Percentiles rank a stretch among this genome's conserved stretches.
Conservation (phyloP, 306 rosid species). For the Aeschynomene evenia region DNA sequence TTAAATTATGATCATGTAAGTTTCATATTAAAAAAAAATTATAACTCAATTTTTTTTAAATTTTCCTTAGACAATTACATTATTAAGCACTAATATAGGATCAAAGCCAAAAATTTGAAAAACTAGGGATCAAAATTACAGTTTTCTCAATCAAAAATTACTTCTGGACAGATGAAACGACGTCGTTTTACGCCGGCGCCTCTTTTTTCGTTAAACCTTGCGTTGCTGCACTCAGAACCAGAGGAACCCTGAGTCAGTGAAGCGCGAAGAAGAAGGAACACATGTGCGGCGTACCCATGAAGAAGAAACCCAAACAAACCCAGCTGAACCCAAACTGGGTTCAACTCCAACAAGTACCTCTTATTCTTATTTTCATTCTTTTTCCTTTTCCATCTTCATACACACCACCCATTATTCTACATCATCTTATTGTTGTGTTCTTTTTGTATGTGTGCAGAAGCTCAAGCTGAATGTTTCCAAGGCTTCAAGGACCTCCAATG, state of each 20-base stretch:
- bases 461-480: conserved; percentile 50
- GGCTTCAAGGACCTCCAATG: conserved; percentile 40
- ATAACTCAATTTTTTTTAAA: too few species aligned
- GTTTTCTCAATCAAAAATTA: too few species aligned
- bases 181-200: background rate
- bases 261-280: background rate
- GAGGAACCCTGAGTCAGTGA: conserved; percentile 31
- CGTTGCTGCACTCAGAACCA: background rate
- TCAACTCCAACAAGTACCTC: conserved; percentile 58
- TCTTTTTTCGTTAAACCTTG: background rate
- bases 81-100: too few species aligned
- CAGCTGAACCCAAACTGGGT: conserved; percentile 85
- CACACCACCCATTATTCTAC: background rate
- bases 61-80: too few species aligned
- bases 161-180: background rate
- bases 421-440: background rate
- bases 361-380: conserved; percentile 2
- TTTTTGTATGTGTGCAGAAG: conserved; percentile 47
- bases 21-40: too few species aligned
- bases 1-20: too few species aligned
- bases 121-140: too few species aligned
- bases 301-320: conserved; percentile 46
- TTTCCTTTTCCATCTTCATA: background rate
- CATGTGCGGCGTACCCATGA: conserved; percentile 48
- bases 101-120: too few species aligned